Evolutionary conservation across 768 basidiomycete species (phyloP).

Genomic region (Kwoniella heveanensis): DNA sequence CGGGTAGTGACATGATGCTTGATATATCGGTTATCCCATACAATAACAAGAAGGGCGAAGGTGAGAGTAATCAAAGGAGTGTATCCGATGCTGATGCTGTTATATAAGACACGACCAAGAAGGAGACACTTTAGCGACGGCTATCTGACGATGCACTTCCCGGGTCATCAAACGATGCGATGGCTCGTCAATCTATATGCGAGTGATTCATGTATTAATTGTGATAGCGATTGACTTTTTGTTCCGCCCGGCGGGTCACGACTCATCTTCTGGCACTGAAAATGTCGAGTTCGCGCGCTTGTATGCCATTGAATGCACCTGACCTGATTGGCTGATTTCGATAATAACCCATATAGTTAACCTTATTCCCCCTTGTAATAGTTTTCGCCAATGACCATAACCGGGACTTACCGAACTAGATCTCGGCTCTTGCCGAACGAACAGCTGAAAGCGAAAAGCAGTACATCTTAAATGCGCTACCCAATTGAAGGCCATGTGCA

Average conservation of each 20-base stretch:
- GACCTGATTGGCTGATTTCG: neutral
- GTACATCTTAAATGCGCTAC: too few relatives aligned
- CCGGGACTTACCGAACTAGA: neutral
- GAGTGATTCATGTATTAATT: too few relatives aligned
- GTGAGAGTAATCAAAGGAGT: neutral
- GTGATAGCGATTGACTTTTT: too few relatives aligned
- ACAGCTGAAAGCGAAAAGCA: too few relatives aligned
- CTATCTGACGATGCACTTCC: neutral
- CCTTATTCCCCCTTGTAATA: neutral
- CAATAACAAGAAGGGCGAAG: neutral
- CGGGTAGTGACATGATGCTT: slow-evolving; percentile 25
- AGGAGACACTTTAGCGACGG: neutral
- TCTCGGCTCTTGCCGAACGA: neutral
- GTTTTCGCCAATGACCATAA: neutral
- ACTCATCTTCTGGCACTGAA: too few relatives aligned
- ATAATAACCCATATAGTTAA: neutral
- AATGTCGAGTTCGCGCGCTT: neutral
- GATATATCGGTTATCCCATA: neutral
- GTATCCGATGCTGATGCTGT: too few relatives aligned
- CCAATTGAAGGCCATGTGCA: too few relatives aligned
- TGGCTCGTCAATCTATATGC: too few relatives aligned
- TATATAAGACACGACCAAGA: too few relatives aligned
- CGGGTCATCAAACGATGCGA: too few relatives aligned
- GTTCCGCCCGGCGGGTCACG: too few relatives aligned
- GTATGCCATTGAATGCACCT: neutral